phyloP scores from a whole-genome alignment of 805 yeast genomes.

The Starmerella riodocensis region DNA sequence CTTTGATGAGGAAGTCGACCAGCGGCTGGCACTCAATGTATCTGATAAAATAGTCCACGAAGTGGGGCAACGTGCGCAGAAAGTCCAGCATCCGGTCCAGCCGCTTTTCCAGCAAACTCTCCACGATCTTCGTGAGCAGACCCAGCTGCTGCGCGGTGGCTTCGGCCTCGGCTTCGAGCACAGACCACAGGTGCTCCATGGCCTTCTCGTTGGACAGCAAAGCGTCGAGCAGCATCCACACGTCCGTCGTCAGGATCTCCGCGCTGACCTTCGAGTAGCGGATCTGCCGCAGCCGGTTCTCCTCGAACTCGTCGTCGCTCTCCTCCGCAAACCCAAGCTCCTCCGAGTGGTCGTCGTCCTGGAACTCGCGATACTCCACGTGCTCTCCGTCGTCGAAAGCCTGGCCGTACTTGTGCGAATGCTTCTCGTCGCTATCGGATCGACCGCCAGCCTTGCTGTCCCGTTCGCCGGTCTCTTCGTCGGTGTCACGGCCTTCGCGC shows the following conservation, averaged over 20 bases:
- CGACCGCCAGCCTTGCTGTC: no score
- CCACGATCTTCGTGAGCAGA: conserved; percentile 82
- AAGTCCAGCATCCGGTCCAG: conserved; percentile 65
- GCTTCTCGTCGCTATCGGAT: background rate
- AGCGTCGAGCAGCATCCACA: conserved; percentile 86
- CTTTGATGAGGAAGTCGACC: conserved; percentile 81
- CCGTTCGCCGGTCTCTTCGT: background rate
- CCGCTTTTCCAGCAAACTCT: conserved; percentile 77
- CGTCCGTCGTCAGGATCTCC: conserved; percentile 80
- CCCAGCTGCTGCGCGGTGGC: conserved; percentile 62
- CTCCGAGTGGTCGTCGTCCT: conserved; percentile 1
- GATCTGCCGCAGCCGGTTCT: conserved; percentile 14
- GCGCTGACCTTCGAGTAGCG: conserved; percentile 56
- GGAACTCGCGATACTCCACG: conserved; percentile 13
- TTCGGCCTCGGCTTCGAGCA: conserved; percentile 40
- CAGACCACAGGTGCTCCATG: conserved; percentile 62
- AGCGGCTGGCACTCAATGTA: conserved; percentile 88
- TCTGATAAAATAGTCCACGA: conserved; percentile 67
- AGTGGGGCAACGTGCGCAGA: conserved; percentile 49
- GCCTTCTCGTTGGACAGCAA: conserved; percentile 62
- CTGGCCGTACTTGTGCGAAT: background rate
- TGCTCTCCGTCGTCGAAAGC: conserved; percentile 2
- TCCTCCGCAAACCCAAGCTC: conserved; percentile 16
- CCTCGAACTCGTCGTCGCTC: conserved; percentile 19
- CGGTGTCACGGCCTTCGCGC: background rate